These are phyloP conservation scores for Rubia tinctorum DNA, from an alignment of 305 asterid genomes.

Conservation along the genomic window DNA sequence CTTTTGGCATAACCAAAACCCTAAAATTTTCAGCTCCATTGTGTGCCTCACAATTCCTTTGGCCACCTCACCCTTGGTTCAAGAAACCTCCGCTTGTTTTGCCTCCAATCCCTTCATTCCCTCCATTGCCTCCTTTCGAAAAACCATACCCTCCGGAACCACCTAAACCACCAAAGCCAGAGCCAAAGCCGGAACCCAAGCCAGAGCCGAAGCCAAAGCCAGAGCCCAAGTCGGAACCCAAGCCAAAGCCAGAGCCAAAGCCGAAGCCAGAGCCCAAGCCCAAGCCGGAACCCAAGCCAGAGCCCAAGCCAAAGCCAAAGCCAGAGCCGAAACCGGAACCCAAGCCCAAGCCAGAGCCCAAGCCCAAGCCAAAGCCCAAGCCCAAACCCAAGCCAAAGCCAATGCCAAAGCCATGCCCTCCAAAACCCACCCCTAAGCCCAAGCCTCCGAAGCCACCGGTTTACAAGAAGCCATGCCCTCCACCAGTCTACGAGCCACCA, in stretches of 20 bases:
- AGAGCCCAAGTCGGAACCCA: not conserved
- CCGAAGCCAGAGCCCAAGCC: constrained; percentile 10
- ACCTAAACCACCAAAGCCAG: not conserved
- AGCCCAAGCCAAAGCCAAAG: no score
- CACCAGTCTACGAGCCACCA: constrained; percentile 13
- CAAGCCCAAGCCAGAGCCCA: not conserved
- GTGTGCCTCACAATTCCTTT: constrained; percentile 66
- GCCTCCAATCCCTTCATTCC: constrained; percentile 29
- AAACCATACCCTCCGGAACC: constrained; percentile 21
- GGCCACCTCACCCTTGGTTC: constrained; percentile 57
- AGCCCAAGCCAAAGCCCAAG: not conserved
- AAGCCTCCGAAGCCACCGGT: constrained; percentile 24
- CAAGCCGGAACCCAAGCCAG: no score
- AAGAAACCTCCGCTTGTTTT: constrained; percentile 8
- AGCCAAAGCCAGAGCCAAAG: constrained; percentile 13
- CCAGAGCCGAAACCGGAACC: not conserved
- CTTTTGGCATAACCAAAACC: constrained; percentile 38
- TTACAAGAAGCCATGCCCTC: constrained; percentile 20
- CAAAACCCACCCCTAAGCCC: no score
- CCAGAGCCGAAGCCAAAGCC: constrained; percentile 16
- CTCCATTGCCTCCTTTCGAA: constrained; percentile 16
- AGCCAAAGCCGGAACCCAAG: not conserved
- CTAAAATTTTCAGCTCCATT: constrained; percentile 57
- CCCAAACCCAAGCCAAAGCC: constrained; percentile 8
- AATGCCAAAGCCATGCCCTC: not conserved